Evolutionary conservation across 169 alveolate genomes (phyloP), one percentile per base, ranked within the genome.

Genomic region (Besnoitia besnoiti): DNA sequence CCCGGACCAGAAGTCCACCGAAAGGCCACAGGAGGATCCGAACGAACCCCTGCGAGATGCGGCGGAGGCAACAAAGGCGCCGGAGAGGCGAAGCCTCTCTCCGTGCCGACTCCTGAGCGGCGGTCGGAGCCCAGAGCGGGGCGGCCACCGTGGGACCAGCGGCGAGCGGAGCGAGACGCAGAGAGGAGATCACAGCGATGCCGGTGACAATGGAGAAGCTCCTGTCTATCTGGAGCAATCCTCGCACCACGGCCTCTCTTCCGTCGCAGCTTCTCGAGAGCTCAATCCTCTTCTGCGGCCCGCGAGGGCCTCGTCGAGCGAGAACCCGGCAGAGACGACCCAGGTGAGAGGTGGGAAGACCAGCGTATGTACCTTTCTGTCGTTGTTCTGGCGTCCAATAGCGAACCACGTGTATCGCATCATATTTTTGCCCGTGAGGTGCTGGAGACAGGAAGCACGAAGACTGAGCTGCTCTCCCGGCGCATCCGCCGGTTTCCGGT

Each of bases 261-360:
- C 67, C 4, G 82, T 73, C 46, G 82, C 46, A 8, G 47, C 39
- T 73, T 39, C 82, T 7, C 82, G 82, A 7, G 82, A 73, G 46
- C 46, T 73, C 12, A 73, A 73, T 37, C 82, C 82, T 73, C n/a
- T 73, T 73, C 82, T 73, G 44, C 82, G 82, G 30, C 67, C 30
- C 27, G n/a, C 67, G 12, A n/a, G 24, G 5, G 67, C 67, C 12
- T 55, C 67, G 24, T 49, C 59, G 67, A 16, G 33, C 12, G 67
- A 55, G 7, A 55, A 3, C 12, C 33, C 12, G 4, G 67, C 67
- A 16, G 30, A 3, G 12, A 19, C 7, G 1, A n/a, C n/a, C n/a
- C n/a, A n/a, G n/a, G n/a, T n/a, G n/a, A n/a, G n/a, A n/a, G n/a
- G n/a, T n/a, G n/a, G n/a, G n/a, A n/a, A n/a, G n/a, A n/a, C n/a